Base-by-base conservation (phyloP, 2,329 filamentous ascomycete genomes). In the Phaeosphaeriaceae sp. region DNA sequence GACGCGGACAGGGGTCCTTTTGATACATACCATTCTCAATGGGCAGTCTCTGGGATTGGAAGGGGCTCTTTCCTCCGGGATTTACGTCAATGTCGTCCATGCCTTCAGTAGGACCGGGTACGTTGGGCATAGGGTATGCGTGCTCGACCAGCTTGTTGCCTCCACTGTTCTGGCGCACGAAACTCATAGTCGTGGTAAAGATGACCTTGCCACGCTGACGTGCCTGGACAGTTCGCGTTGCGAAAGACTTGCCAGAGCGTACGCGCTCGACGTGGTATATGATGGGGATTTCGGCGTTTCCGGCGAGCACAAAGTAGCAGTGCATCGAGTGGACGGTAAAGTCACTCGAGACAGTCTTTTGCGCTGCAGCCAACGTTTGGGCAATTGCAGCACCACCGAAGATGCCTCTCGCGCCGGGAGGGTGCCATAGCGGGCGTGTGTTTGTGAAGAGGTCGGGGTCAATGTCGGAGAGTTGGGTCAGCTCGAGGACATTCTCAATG, bases 231-330 rank as follows among this genome's bases (percentile, higher is more conserved):
- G 94, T 98, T 54, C 95, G 86, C 40, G 95, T 98, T 54, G 92
- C 89, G 77, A 93, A 99, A 51, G 90, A 93, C 58, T 90, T 88
- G 9, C 95, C 95, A 74, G 96, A 92, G 54, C 95, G 89, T 48
- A 99, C 92, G 52, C 91, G 87, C 81, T 98, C 95, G 48, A 99
- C 95, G 75, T 97, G 92, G 81, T 97, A 98, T 61, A 97, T 85
- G 65, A 98, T 91, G 31, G 95, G 94, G 19, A 95, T 89, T 59
- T 90, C 87, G 13, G 88, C 85, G 72, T 94, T 91, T 25, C 95
- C 95, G 4, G 94, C 93, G 1, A 98, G 88, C 33, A 99, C 89
- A 78, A 99, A 99, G 83, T 98, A 99, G 86, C 95, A 98, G 85
- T 99, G 95, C 91, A 96, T 97, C 74, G 90, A 94, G 83, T 99